These are phyloP conservation scores for Nephelium lappaceum DNA, from an alignment of 345 rosid genomes.

Conservation along the genomic window DNA sequence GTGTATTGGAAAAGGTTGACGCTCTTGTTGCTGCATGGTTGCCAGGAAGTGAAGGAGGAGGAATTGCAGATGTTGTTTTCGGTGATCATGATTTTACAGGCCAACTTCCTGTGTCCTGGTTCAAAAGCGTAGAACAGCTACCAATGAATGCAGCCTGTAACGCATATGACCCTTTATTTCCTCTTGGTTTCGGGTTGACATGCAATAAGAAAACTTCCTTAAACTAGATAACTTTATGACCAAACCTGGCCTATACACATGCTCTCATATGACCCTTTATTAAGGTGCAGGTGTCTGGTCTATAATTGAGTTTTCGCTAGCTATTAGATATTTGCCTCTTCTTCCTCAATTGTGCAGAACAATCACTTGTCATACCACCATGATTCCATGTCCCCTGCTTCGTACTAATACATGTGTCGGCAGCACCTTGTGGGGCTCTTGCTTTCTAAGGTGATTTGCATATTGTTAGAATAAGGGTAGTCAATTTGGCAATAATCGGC, in stretches of 20 bases:
- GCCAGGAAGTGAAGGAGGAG: constrained; percentile 82
- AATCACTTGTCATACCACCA: neutral
- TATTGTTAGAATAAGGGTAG: constrained; percentile 4
- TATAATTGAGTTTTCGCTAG: neutral
- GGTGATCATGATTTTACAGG: constrained; percentile 69
- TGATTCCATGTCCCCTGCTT: constrained; percentile 1
- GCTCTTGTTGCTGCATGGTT: constrained; percentile 90
- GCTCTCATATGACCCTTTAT: neutral
- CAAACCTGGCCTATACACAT: constrained; percentile 7
- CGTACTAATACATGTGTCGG: constrained; percentile 16
- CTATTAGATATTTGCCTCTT: neutral
- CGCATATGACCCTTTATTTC: constrained; percentile 65
- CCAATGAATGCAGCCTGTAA: constrained; percentile 48
- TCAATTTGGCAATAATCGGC: neutral
- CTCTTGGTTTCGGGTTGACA: constrained; percentile 66
- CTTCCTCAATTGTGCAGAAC: neutral
- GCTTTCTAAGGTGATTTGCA: constrained; percentile 6
- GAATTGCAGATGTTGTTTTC: constrained; percentile 64
- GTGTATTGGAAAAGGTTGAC: constrained; percentile 57
- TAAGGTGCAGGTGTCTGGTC: neutral
- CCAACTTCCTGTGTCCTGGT: constrained; percentile 78
- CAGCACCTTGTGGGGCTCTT: constrained; percentile 8
- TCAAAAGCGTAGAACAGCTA: constrained; percentile 51
- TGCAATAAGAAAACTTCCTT: constrained; percentile 19
- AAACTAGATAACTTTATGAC: constrained; percentile 20